phyloP scores from a whole-genome alignment of 257 asterid species.

The Petunia axillaris region DNA sequence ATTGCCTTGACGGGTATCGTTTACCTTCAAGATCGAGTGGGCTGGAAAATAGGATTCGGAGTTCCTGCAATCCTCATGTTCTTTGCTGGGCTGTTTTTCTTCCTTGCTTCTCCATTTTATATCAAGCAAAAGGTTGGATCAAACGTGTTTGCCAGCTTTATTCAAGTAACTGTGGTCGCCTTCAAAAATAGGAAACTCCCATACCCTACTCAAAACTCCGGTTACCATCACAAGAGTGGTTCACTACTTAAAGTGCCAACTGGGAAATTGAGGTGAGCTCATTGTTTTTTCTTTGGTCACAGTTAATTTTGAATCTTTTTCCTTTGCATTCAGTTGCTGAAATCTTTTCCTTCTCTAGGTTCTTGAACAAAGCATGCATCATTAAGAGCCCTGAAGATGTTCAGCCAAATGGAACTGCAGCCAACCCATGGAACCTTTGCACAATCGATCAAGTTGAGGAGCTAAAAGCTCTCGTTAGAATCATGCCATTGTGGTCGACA shows the following conservation, averaged over 20 bases:
- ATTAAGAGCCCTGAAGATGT: constrained; percentile 26
- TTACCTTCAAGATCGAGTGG: constrained; percentile 59
- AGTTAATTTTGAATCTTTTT: too few relatives aligned
- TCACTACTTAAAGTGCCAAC: constrained; percentile 46
- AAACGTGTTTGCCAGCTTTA: constrained; percentile 50
- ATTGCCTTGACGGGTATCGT: constrained; percentile 59
- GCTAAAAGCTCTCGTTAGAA: constrained; percentile 36
- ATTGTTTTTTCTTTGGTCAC: too few relatives aligned
- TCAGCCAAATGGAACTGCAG: constrained; percentile 33
- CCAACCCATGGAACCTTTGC: constrained; percentile 40
- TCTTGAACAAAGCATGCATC: constrained; percentile 35
- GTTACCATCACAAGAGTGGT: constrained; percentile 45
- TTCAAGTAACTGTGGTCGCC: constrained; percentile 48
- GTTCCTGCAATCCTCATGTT: constrained; percentile 60
- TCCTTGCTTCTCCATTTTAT: constrained; percentile 51
- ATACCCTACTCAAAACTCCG: constrained; percentile 30
- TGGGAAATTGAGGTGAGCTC: constrained; percentile 47
- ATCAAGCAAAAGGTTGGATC: constrained; percentile 37
- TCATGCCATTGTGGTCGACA: constrained; percentile 37
- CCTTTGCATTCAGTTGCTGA: constrained; percentile 37
- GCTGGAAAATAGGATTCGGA: constrained; percentile 67
- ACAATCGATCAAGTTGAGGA: constrained; percentile 39
- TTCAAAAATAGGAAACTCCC: constrained; percentile 46
- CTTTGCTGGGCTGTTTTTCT: constrained; percentile 46
- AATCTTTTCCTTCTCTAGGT: constrained; percentile 7